phyloP scores from a whole-genome alignment of 2,329 filamentous ascomycete species.

The Grosmannia clavigera region DNA sequence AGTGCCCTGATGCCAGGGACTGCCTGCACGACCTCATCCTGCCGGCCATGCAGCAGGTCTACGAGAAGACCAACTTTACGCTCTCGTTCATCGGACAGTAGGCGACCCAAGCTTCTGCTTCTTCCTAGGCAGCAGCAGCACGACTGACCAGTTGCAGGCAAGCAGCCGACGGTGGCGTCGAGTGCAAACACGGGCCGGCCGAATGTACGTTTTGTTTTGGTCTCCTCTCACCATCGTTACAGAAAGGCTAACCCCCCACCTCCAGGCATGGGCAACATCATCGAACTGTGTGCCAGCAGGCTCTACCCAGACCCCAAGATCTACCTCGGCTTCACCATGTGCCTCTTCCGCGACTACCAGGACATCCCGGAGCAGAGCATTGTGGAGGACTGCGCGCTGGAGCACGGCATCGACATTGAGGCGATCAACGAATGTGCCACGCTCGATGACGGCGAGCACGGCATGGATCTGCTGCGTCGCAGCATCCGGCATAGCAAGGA shows the following conservation, averaged over 20 bases:
- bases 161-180: conserved; percentile 68
- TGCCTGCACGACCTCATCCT: conserved; percentile 72
- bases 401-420: conserved; percentile 78
- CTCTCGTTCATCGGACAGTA: conserved; percentile 82
- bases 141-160: conserved; percentile 28
- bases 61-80: conserved; percentile 79
- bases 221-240: background rate
- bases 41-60: conserved; percentile 71
- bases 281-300: conserved; percentile 79
- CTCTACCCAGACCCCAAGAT: conserved; percentile 78
- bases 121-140: background rate
- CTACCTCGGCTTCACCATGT: conserved; percentile 88
- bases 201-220: conserved; percentile 20
- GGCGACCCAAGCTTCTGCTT: conserved; percentile 15
- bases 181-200: conserved; percentile 76
- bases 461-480: conserved; percentile 51
- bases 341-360: conserved; percentile 62
- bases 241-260: conserved; percentile 7
- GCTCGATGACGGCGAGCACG: conserved; percentile 60
- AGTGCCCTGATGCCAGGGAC: conserved; percentile 84
- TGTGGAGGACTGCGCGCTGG: conserved; percentile 75
- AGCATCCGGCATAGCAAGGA: conserved; percentile 53
- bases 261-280: conserved; percentile 70
- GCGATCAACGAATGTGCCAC: conserved; percentile 72
- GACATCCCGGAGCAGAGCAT: conserved; percentile 68